Conservation (phyloP, 2,329 filamentous ascomycete genomes). For the Sclerotinia nivalis region DNA sequence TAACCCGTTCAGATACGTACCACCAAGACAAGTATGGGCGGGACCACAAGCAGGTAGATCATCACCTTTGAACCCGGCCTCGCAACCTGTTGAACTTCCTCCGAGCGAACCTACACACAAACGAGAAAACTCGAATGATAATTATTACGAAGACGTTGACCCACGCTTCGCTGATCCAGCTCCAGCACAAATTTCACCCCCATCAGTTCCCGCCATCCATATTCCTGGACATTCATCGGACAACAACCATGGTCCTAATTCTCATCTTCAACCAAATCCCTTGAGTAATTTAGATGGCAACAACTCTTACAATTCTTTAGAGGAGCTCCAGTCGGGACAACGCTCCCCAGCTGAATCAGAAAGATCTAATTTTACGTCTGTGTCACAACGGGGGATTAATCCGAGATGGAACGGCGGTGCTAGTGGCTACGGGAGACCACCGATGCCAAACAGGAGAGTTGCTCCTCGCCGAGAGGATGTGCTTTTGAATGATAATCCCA, state of each 20-base stretch:
- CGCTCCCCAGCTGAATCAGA: constrained; percentile 78
- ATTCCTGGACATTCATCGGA: constrained; percentile 32
- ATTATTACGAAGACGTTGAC: constrained; percentile 93
- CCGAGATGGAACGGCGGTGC: constrained; percentile 69
- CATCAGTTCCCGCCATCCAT: constrained; percentile 41
- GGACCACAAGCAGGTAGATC: constrained; percentile 45
- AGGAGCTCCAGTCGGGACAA: constrained; percentile 61
- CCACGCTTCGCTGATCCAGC: constrained; percentile 70
- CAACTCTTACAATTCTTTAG: constrained; percentile 58
- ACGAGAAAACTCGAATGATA: constrained; percentile 38
- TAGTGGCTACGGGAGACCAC: constrained; percentile 41
- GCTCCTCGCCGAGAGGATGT: constrained; percentile 64
- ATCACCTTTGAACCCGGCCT: constrained; percentile 48
- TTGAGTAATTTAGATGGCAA: constrained; percentile 38
- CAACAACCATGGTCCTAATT: constrained; percentile 27
- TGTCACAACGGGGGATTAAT: constrained; percentile 85
- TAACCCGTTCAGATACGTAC: constrained; percentile 48
- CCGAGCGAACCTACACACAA: constrained; percentile 41
- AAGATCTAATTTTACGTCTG: constrained; percentile 82
- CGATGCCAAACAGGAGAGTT: constrained; percentile 37
- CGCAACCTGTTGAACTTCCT: constrained; percentile 43
- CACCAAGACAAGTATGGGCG: constrained; percentile 59
- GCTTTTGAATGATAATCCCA: constrained; percentile 76
- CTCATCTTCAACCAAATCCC: constrained; percentile 37
- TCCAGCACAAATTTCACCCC: constrained; percentile 25